Evolutionary conservation across 495 filamentous ascomycete genomes (phyloP), one percentile per base, ranked within the genome.

Genomic region (Tuber indicum): DNA sequence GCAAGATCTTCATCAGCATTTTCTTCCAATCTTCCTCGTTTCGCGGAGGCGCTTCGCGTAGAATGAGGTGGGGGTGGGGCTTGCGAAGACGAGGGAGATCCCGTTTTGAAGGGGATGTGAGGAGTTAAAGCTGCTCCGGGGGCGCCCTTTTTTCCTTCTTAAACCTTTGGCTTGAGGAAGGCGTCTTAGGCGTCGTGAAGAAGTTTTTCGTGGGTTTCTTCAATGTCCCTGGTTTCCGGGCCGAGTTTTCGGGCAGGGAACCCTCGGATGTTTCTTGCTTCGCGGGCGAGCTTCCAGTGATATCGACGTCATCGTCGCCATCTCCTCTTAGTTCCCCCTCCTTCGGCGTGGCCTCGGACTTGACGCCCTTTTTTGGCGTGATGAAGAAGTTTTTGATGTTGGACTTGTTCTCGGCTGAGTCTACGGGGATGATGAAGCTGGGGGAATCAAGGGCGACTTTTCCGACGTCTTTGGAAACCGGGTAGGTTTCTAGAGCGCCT

Each of bases 371-470:
- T 39, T 70, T 77, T 52, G 73, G 26, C 85, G 76, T 90, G 8
- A 86, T 88, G 81, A 99, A 99, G 86, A 96, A 98, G 82, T 96
- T 97, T 21, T 91, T 92, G 83, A 99, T 98, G 77, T 94, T 96
- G 58, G 86, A 89, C 86, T 96, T 97, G 81, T 97, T 97, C 82
- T 94, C 92, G 72, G 88, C 91, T 84, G 91, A 94, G 79, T 90
- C 87, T 69, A 97, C 85, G 0, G 94, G 94, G 2, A 97, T 86
- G 58, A 98, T 88, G 83, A 98, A 97, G 3, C 86, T 87, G 0
- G 91, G 90, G 26, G 91, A 93, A 83, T 97, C 92, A 78, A 97
- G 97, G n/a, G 95, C 94, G 2, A 97, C 96, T 85, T 97, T 98
- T 0, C 94, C 94, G 0, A 99, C 96, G 19, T 96, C 94, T 83